Evolutionary conservation across 2,329 filamentous ascomycete species (phyloP), one percentile per base, ranked within the genome.

Genomic region (Bipolaris sorokiniana): DNA sequence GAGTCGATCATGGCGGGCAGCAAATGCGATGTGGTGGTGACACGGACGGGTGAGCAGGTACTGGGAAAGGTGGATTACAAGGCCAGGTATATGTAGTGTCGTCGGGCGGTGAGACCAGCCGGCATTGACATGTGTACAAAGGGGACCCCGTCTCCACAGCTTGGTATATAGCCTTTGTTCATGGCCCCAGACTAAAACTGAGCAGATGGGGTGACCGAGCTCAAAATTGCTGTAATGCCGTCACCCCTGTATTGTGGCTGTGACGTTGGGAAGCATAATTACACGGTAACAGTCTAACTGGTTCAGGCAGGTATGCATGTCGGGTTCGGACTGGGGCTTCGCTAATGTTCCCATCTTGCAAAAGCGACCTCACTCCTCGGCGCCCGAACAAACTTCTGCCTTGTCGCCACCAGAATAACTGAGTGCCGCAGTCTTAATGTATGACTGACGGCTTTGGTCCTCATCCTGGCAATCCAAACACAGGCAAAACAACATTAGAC

Each of bases 1-100:
- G 54, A 54, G 47, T 63, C 65, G 60, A 67, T 68, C 55, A 58
- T 58, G 23, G 20, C 26, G 51, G 38, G 48, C 10, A 23, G 13
- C 10, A 26, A 46, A 20, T 20, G 4, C 16, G 26, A 9, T 5
- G 26, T 31, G 5, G 16, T 46, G 16, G 37, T 18, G 28, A 34
- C 16, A 13, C 26, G 16, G 42, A 4, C 11, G 15, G 23, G 23
- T 11, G 41, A 31, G 15, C 23, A 18, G 23, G 41, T 28, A n/a
- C 22, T 9, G 22, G 40, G 40, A 15, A 15, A n/a, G 13, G 22
- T 16, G 15, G 13, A 3, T 26, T 42, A 45, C 20, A 26, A n/a
- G 41, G 51, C 48, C 51, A 28, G 38, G 3, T 31, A 31, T 31
- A 13, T 31, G 28, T 31, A 31, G 10, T 31, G 28, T 13, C 4